Base-by-base conservation (phyloP, 1,139 yeast species). In the Pichia sp. region DNA sequence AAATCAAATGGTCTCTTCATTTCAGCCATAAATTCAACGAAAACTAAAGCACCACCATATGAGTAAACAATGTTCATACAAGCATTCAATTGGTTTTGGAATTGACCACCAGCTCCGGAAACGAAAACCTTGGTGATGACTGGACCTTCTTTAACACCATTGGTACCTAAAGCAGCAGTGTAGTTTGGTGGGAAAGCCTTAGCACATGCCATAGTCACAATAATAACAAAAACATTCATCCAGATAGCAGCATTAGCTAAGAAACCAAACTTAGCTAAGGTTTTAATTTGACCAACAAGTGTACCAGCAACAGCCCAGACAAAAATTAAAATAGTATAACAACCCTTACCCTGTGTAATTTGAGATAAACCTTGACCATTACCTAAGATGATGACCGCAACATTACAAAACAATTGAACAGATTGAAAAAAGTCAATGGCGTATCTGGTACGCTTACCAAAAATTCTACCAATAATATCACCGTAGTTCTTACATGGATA, bases 11-110 rank as follows among this genome's bases (percentile, higher is more conserved):
- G 75, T 39, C 69, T 60, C 46, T 62, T 62, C 70, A 71, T 65
- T 55, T 71, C 75, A 6, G 73, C 66, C 68, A 71, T 65, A 49
- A 69, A 64, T 52, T 70, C 73, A 35, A 65, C 60, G 55, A 69
- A 70, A 47, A 70, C 65, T 51, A 69, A 64, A 27, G 75, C 72
- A 55, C 75, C 75, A 47, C 74, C 75, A 59, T 68, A 71, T 4
- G 75, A 67, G 49, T 66, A 71, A 33, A 70, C 73, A 54, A 70
- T 67, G 55, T 71, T 69, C 65, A 67, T 69, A 54, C 68, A 58
- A 41, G 67, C 74, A 43, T 55, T 54, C 33, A 66, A 59, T 52
- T 61, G 68, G 49, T 50, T 52, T 10, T 31, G 52, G 10, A 55
- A 55, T 9, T 55, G 56, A 16, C 23, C 23, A 16, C 23, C 23